Percentiles rank a stretch among this genome's conserved stretches.
These are phyloP conservation scores for Castanospermum australe DNA, from an alignment of 306 rosid genomes.

Conservation along the genomic window DNA sequence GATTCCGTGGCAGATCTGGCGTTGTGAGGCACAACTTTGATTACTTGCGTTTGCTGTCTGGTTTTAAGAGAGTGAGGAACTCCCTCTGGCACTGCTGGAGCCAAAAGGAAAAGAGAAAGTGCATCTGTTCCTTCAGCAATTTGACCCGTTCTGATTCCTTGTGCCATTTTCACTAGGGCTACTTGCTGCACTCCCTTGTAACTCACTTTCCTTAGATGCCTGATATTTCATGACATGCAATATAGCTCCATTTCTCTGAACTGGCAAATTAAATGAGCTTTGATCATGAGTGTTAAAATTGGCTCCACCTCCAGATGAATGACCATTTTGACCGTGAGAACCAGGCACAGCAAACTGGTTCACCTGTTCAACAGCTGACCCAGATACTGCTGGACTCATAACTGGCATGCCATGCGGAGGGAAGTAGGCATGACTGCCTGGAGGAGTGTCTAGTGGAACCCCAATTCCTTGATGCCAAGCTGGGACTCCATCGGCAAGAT, in stretches of 20 bases:
- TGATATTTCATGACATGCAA: constrained; percentile 22
- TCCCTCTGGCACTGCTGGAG: constrained; percentile 21
- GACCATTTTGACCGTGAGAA: constrained; percentile 19
- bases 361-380: constrained; percentile 44
- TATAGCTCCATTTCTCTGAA: constrained; percentile 20
- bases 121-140: constrained; percentile 37
- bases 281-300: constrained; percentile 33
- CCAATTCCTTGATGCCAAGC: constrained; percentile 49
- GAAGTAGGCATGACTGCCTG: constrained; percentile 44
- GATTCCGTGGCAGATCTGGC: constrained; percentile 62
- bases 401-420: constrained; percentile 59
- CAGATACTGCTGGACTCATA: constrained; percentile 44
- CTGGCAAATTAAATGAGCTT: constrained; percentile 35
- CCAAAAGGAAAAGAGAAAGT: constrained; percentile 30
- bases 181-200: constrained; percentile 50
- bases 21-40: constrained; percentile 69
- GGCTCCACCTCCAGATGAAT: constrained; percentile 18
- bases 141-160: neutral
- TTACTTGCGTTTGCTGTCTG: constrained; percentile 38
- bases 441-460: constrained; percentile 33
- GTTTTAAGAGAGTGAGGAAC: constrained; percentile 28
- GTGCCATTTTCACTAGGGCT: constrained; percentile 37
- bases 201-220: constrained; percentile 39
- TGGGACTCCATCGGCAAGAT: constrained; percentile 52
- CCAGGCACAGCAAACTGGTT: constrained; percentile 35